Evolutionary conservation across 192 early-diverging fungal genomes (phyloP).

Genomic region (Entomortierella beljakovae): DNA sequence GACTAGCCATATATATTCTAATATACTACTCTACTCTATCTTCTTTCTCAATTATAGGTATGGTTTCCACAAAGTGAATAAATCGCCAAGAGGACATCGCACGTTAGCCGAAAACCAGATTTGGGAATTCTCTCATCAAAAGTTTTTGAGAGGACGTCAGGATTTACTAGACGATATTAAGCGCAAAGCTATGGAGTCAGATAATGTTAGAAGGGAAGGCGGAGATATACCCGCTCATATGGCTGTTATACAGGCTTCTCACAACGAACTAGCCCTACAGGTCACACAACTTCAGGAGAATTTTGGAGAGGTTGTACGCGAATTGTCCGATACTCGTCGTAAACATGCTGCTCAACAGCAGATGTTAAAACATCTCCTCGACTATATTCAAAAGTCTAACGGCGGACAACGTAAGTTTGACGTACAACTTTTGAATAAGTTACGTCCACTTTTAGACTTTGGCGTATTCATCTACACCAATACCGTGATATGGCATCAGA

Average conservation of each 20-base stretch:
- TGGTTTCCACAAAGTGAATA: conserved; percentile 94
- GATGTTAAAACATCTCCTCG: conserved; percentile 74
- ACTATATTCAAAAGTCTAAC: conserved; percentile 61
- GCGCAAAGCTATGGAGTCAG: conserved; percentile 90
- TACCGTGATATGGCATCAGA: too few species aligned
- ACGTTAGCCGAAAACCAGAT: conserved; percentile 91
- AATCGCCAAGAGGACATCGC: conserved; percentile 85
- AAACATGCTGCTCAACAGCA: conserved; percentile 77
- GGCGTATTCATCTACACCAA: too few species aligned
- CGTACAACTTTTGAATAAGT: background rate
- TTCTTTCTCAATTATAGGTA: conserved; percentile 56
- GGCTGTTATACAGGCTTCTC: conserved; percentile 80
- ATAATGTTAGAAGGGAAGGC: conserved; percentile 75
- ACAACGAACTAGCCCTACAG: conserved; percentile 80
- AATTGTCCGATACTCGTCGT: conserved; percentile 77
- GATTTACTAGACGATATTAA: conserved; percentile 92
- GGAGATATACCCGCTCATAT: conserved; percentile 82
- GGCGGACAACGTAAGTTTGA: conserved; percentile 55
- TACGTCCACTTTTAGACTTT: background rate
- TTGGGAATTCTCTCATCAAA: conserved; percentile 91
- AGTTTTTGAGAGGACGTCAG: conserved; percentile 79
- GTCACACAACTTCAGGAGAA: conserved; percentile 80
- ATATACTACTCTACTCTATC: background rate
- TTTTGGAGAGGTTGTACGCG: conserved; percentile 76
- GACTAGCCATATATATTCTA: background rate